Conservation (phyloP, 495 filamentous ascomycete species). For the Penicillium crystallinum region DNA sequence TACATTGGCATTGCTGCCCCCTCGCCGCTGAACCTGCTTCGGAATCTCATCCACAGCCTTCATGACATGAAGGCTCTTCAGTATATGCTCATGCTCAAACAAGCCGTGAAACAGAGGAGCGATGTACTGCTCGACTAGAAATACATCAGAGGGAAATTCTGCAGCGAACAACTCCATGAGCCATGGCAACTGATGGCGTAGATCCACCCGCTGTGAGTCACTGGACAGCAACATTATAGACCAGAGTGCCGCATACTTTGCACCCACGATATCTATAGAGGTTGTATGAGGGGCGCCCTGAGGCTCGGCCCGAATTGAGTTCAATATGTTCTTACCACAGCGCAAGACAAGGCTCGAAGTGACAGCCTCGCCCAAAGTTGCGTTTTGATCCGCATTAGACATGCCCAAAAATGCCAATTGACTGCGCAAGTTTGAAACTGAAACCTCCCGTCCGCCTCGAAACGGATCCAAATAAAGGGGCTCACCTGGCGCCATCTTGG, state of each 20-base stretch:
- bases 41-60: slow-evolving; percentile 55
- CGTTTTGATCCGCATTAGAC: slow-evolving; percentile 43
- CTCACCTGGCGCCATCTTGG: slow-evolving; percentile 35
- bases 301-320: slow-evolving; percentile 46
- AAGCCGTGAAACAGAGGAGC: slow-evolving; percentile 49
- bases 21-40: slow-evolving; percentile 48
- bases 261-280: slow-evolving; percentile 54
- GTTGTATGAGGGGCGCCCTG: slow-evolving; percentile 15
- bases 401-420: slow-evolving; percentile 61
- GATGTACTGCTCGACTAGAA: slow-evolving; percentile 60
- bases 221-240: slow-evolving; percentile 58
- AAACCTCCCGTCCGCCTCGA: slow-evolving; percentile 61
- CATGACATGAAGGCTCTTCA: slow-evolving; percentile 53
- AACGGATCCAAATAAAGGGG: slow-evolving; percentile 84
- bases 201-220: slow-evolving; percentile 45
- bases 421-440: slow-evolving; percentile 50
- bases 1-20: slow-evolving; percentile 40
- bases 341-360: slow-evolving; percentile 66
- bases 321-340: slow-evolving; percentile 75
- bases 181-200: slow-evolving; percentile 59
- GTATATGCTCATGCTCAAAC: slow-evolving; percentile 40
- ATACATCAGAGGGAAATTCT: slow-evolving; percentile 57
- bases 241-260: slow-evolving; percentile 77
- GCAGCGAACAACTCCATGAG: slow-evolving; percentile 61
- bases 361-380: slow-evolving; percentile 54